These are phyloP conservation scores for Leccinum ochraceum DNA, from an alignment of 768 basidiomycete genomes.

Conservation along the genomic window DNA sequence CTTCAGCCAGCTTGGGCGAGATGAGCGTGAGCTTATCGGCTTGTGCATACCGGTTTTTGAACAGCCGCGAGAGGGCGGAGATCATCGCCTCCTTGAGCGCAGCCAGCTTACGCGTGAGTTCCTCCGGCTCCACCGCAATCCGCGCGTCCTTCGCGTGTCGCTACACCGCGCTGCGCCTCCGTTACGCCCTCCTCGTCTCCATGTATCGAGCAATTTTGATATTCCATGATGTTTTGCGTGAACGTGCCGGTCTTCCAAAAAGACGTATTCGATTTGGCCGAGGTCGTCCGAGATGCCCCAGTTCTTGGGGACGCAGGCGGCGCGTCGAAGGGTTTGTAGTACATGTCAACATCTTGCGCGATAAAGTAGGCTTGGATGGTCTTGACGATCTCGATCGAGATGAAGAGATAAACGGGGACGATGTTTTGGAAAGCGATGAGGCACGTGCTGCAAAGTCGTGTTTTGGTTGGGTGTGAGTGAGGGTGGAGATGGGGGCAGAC, in stretches of 20 bases:
- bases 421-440: conserved; percentile 98
- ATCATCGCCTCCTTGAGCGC: conserved; percentile 78
- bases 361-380: conserved; percentile 98
- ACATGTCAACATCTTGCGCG: conserved; percentile 95
- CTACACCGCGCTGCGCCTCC: conserved; percentile 92
- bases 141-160: conserved; percentile 73
- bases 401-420: conserved; percentile 93
- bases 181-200: conserved; percentile 94
- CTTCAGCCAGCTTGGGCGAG: conserved; percentile 80
- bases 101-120: conserved; percentile 66
- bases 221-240: conserved; percentile 99
- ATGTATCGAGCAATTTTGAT: conserved; percentile 89
- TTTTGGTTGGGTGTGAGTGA: conserved; percentile 5
- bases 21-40: conserved; percentile 83
- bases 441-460: conserved; percentile 60
- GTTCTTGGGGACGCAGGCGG: conserved; percentile 88
- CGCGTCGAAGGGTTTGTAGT: conserved; percentile 83
- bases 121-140: conserved; percentile 65
- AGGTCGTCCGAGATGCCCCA: conserved; percentile 99
- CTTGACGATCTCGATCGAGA: conserved; percentile 98
- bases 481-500: conserved; percentile 33
- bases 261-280: conserved; percentile 95
- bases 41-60: conserved; percentile 88
- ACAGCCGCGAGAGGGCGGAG: conserved; percentile 65
- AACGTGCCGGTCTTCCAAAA: conserved; percentile 96